phyloP scores from a whole-genome alignment of 192 early-diverging fungal species.

The Cetraspora pellucida region DNA sequence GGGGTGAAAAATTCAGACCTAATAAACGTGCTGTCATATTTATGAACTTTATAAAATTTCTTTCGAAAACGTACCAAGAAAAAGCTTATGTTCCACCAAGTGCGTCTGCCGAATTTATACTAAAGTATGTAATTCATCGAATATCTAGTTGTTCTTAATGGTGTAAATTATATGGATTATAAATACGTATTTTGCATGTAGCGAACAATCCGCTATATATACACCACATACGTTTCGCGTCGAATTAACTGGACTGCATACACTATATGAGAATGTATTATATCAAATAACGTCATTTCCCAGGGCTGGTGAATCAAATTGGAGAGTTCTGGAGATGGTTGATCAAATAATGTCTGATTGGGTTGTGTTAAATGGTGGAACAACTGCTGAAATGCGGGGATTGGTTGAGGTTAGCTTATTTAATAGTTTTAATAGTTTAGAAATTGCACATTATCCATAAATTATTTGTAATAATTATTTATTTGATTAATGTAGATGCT shows the following conservation, averaged over 20 bases:
- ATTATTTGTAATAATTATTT: not conserved
- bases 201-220: slow-evolving; percentile 34
- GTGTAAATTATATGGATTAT: not conserved
- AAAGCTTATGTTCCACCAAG: slow-evolving; percentile 41
- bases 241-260: slow-evolving; percentile 57
- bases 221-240: slow-evolving; percentile 42
- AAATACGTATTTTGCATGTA: not conserved
- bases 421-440: not conserved
- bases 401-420: slow-evolving; percentile 52
- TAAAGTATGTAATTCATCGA: not conserved
- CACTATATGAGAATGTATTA: slow-evolving; percentile 63
- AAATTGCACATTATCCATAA: not conserved
- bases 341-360: slow-evolving; percentile 67
- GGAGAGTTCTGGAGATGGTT: slow-evolving; percentile 59
- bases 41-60: slow-evolving; percentile 50
- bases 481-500: slow-evolving; percentile 45
- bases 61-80: slow-evolving; percentile 42
- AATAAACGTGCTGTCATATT: slow-evolving; percentile 57
- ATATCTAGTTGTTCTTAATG: not conserved
- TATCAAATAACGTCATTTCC: slow-evolving; percentile 60
- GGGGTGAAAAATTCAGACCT: slow-evolving; percentile 46
- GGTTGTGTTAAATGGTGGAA: slow-evolving; percentile 52
- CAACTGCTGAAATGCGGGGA: slow-evolving; percentile 55
- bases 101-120: not conserved
- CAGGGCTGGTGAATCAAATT: slow-evolving; percentile 60